Conservation (phyloP, 2,329 filamentous ascomycete species). For the Colletotrichum sp. region DNA sequence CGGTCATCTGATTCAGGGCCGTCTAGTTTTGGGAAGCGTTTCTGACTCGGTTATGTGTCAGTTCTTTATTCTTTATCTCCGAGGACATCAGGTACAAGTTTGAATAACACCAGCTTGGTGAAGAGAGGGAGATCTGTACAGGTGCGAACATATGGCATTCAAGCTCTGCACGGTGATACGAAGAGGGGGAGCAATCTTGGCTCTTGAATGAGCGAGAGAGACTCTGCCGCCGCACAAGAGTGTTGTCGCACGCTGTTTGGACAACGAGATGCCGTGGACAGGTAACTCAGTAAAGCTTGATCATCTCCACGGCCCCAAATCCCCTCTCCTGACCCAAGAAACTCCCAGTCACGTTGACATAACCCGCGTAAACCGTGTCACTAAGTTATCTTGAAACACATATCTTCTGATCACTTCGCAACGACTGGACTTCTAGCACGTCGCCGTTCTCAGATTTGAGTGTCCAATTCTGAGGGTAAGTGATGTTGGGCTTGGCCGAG, state of each 20-base stretch:
- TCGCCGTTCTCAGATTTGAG: neutral
- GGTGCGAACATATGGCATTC: neutral
- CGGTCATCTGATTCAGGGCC: neutral
- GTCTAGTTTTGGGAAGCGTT: neutral
- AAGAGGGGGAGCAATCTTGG: neutral
- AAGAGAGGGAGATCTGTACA: neutral
- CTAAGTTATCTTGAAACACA: neutral
- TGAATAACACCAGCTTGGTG: neutral
- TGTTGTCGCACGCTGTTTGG: rapidly evolving
- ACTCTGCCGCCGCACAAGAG: neutral
- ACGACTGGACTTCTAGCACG: rapidly evolving
- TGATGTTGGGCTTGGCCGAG: rapidly evolving
- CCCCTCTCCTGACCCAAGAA: neutral
- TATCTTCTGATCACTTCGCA: neutral
- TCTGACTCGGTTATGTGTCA: neutral
- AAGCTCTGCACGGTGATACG: neutral
- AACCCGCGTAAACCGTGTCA: neutral
- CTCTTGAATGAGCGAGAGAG: neutral
- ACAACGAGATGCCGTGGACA: neutral
- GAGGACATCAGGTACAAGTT: neutral
- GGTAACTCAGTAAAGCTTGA: neutral
- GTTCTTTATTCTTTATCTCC: neutral
- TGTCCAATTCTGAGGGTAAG: neutral
- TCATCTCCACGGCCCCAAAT: neutral
- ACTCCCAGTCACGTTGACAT: neutral